Evolutionary conservation across 805 yeast species (phyloP), one percentile per base, ranked within the genome.

Genomic region (Millerozyma acaciae): DNA sequence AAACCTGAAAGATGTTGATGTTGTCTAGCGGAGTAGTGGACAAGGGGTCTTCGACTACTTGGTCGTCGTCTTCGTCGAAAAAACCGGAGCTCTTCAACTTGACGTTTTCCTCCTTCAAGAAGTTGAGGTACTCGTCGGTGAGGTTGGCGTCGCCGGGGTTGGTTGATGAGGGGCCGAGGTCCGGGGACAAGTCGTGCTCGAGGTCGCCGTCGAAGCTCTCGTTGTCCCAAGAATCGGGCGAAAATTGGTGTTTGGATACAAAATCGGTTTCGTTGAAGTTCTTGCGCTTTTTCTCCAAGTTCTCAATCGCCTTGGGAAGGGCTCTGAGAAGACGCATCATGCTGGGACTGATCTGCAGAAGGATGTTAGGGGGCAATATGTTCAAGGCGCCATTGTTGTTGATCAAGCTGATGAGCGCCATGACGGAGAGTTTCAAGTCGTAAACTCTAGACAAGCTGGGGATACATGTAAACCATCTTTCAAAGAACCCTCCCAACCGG

Each of bases 21-120:
- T 68, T 64, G 48, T 90, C 97, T 27, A 93, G 66, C 1, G 94
- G 80, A 1, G 88, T 81, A 37, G 80, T 80, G 8, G 81, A 73
- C 47, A 84, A 67, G 4, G 96, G 61, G 40, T 57, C 96, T 50
- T 89, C 97, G 26, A 75, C 76, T 12, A 84, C 62, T 8, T 78
- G 86, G 26, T 81, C 89, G 30, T 78, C 79, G n/a, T 74, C 76
- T 39, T 73, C 78, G 15, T 44, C 43, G 16, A 51, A 48, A 17
- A 47, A 43, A 3, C 57, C 53, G 1, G 48, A 25, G 23, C 37
- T 37, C 19, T 39, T 33, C 21, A 42, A 31, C 26, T 45, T 51
- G 33, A 30, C 33, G 34, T 44, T 41, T 24, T 55, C 62, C 30
- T 45, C 47, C 19, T 44, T 45, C 28, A 50, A 45, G 31, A 55